A percentile compares a stretch with the other conserved stretches of the same genome.
These are phyloP conservation scores for Ensete glaucum DNA, from an alignment of 176 grass and related monocot genomes.

Conservation along the genomic window DNA sequence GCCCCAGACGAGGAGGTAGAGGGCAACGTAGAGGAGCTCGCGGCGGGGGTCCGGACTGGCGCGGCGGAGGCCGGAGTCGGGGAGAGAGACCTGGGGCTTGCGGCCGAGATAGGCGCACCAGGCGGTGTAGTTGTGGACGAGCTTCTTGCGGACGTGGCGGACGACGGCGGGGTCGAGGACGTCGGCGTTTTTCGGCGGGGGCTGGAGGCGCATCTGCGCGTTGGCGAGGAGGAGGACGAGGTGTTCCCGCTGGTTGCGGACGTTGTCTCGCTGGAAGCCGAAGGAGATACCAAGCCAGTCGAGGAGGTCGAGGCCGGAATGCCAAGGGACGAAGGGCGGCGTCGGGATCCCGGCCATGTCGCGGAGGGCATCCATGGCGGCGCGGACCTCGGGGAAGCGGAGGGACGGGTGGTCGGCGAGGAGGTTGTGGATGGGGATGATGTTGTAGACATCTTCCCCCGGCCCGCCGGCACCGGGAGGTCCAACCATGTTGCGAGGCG, in stretches of 20 bases:
- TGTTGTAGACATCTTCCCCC: constrained; percentile 51
- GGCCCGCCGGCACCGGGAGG: neutral
- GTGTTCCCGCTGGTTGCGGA: constrained; percentile 93
- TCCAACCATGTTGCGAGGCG: neutral
- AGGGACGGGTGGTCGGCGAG: constrained; percentile 80
- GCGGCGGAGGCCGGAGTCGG: constrained; percentile 15
- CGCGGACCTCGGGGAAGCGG: constrained; percentile 72
- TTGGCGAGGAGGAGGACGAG: constrained; percentile 90
- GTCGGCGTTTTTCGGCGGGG: constrained; percentile 50
- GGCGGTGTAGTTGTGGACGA: constrained; percentile 78
- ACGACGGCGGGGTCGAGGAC: constrained; percentile 45
- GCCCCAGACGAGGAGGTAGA: constrained; percentile 84
- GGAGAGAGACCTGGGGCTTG: constrained; percentile 35
- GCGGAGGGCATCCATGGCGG: constrained; percentile 55
- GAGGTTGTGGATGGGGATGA: constrained; percentile 86
- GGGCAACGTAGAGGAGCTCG: constrained; percentile 67
- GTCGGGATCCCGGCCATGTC: constrained; percentile 47
- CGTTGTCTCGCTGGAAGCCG: constrained; percentile 90
- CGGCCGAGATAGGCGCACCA: constrained; percentile 80
- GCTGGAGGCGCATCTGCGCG: constrained; percentile 75
- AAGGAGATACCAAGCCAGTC: constrained; percentile 91
- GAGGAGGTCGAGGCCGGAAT: constrained; percentile 58
- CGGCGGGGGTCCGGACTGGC: constrained; percentile 29
- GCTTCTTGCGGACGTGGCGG: constrained; percentile 53
- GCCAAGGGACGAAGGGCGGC: constrained; percentile 45